Base-by-base conservation (phyloP, 2,329 filamentous ascomycete species). In the Ophiostoma angusticollis region DNA sequence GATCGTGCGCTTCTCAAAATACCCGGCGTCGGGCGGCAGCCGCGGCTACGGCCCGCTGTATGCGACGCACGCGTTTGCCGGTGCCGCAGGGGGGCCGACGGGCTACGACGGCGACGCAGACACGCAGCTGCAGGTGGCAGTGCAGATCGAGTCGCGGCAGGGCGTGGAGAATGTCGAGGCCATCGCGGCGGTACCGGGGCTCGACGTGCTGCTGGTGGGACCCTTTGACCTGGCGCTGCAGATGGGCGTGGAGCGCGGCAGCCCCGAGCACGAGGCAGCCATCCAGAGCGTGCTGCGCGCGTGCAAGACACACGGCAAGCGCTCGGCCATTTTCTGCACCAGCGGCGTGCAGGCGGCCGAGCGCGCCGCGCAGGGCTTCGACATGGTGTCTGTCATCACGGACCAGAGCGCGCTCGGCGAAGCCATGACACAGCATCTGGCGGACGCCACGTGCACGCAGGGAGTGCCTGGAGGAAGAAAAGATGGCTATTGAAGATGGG, bases 101-200 rank as follows among this genome's bases (percentile, higher is more conserved):
- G n/a, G 54, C 9, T 60, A 63, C 41, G 54, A 61, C 35, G 42
- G 47, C 6, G 48, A 48, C n/a, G 58, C 56, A 6, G 54, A 62
- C 37, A 40, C 44, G 4, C 45, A 46, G 1, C 43, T 61, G 9
- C 28, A 55, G 8, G 55, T 58, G 1, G 50, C 54, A 30, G 55
- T 63, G 14, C 60, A 63, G 48, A 63, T 64, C 35, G 61, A 64
- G 53, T 61, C 61, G 0, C 50, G 47, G 13, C 45, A 53, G 8
- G 61, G 57, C 3, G 52, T 64, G 6, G 59, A 60, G 31, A 62
- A 59, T 41, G 60, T 63, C 7, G 61, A 64, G 49, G 56, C 58
- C 38, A 65, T 65, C 42, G 60, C 60, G 1, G 52, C 50, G 4
- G 59, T 62, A 4, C 53, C 56, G 14, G 61, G 61, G 6, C 46